phyloP scores from a whole-genome alignment of 2,329 filamentous ascomycete genomes.

The Chaetomium sp. region DNA sequence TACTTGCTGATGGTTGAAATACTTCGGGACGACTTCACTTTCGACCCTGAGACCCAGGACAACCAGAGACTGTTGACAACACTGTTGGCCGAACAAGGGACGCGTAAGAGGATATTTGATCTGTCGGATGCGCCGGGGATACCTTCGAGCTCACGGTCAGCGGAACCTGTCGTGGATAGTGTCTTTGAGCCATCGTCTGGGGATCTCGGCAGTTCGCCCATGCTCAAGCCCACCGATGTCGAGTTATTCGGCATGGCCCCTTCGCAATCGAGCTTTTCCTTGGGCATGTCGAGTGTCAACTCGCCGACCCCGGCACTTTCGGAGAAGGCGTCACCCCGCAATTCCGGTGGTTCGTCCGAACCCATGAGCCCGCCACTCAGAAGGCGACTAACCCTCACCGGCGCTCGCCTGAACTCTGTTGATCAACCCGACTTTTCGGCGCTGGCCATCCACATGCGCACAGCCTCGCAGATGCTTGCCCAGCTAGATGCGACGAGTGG shows the following conservation, averaged over 20 bases:
- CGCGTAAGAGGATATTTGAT: slow-evolving; percentile 58
- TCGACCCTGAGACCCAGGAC: slow-evolving; percentile 66
- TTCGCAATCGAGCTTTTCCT: slow-evolving; percentile 31
- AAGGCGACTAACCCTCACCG: slow-evolving; percentile 53
- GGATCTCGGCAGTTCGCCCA: slow-evolving; percentile 66
- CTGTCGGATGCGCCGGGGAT: slow-evolving; percentile 60
- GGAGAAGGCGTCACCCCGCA: slow-evolving; percentile 59
- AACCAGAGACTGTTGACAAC: slow-evolving; percentile 60
- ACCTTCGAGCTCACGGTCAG: slow-evolving; percentile 34
- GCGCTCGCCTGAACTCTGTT: slow-evolving; percentile 46
- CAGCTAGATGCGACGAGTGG: slow-evolving; percentile 75
- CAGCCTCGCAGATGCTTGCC: slow-evolving; percentile 79
- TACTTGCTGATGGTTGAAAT: slow-evolving; percentile 83
- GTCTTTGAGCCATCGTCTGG: slow-evolving; percentile 78
- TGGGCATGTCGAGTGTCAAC: slow-evolving; percentile 55
- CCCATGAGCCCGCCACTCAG: slow-evolving; percentile 56
- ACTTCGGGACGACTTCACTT: slow-evolving; percentile 73
- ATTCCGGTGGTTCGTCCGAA: slow-evolving; percentile 62
- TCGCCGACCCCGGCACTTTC: slow-evolving; percentile 54
- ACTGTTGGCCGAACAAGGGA: slow-evolving; percentile 51
- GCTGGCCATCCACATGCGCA: slow-evolving; percentile 79
- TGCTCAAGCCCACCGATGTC: slow-evolving; percentile 53
- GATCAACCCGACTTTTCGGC: slow-evolving; percentile 79
- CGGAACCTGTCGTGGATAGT: slow-evolving; percentile 55
- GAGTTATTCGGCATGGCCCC: slow-evolving; percentile 30